phyloP scores from a whole-genome alignment of 2,329 filamentous ascomycete genomes.

The Phialophora tarda region DNA sequence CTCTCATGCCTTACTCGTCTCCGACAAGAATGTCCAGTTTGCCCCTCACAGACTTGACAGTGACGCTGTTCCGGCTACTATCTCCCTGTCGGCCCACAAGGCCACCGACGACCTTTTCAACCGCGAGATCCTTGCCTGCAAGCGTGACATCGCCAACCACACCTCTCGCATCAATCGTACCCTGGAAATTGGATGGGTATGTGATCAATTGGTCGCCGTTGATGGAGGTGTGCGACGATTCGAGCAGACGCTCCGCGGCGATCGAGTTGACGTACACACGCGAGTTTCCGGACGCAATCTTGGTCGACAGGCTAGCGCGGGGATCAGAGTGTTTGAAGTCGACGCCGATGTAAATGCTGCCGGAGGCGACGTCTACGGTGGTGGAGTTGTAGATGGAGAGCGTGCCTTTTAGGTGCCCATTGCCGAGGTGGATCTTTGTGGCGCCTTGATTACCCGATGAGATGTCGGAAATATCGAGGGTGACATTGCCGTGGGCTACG shows the following conservation, averaged over 20 bases:
- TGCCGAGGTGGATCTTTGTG: conserved; percentile 27
- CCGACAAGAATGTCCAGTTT: conserved; percentile 32
- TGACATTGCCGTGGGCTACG: conserved; percentile 27
- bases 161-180: conserved; percentile 30
- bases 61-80: conserved; percentile 24
- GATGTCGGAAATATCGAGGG: conserved; percentile 28
- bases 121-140: conserved; percentile 29
- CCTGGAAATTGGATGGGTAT: conserved; percentile 32
- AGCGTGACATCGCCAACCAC: conserved; percentile 30
- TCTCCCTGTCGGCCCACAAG: conserved; percentile 28
- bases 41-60: conserved; percentile 29
- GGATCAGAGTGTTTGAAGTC: conserved; percentile 23
- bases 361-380: conserved; percentile 21
- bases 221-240: conserved; percentile 22
- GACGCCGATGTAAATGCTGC: conserved; percentile 27
- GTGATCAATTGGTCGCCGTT: conserved; percentile 32
- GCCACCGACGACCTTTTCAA: conserved; percentile 32
- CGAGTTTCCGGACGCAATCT: conserved; percentile 26
- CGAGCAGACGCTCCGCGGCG: conserved; percentile 25
- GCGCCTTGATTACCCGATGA: conserved; percentile 24
- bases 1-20: conserved; percentile 14
- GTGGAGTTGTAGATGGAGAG: conserved; percentile 31
- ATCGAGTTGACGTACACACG: conserved; percentile 32
- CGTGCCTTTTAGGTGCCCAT: conserved; percentile 28
- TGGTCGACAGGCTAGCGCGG: conserved; percentile 27